Conservation (phyloP, 2,329 filamentous ascomycete genomes). For the Cercospora canescens region DNA sequence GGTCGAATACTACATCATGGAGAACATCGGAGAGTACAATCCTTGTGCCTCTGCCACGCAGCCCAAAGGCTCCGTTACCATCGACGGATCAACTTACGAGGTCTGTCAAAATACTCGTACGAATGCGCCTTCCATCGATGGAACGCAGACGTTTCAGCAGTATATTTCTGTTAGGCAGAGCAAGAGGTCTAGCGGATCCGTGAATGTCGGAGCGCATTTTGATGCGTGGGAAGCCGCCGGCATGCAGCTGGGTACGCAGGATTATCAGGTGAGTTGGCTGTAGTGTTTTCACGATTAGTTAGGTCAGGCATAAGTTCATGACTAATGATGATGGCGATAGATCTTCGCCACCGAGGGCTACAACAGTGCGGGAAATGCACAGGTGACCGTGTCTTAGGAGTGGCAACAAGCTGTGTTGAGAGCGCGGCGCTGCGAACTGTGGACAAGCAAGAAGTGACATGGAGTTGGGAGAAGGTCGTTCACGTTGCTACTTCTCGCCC, state of each 20-base stretch:
- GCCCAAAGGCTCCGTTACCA: constrained; percentile 52
- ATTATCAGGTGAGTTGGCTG: constrained; percentile 13
- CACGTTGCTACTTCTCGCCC: too few species aligned
- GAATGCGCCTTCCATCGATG: constrained; percentile 50
- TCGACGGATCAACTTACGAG: constrained; percentile 56
- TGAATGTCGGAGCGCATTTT: constrained; percentile 54
- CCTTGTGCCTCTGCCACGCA: constrained; percentile 42
- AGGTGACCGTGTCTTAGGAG: constrained; percentile 11
- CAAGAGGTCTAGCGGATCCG: constrained; percentile 53
- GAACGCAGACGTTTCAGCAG: constrained; percentile 53
- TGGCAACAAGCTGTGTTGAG: background rate
- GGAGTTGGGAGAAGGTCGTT: background rate
- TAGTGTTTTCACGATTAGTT: too few species aligned
- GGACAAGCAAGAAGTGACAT: background rate
- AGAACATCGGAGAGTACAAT: constrained; percentile 53
- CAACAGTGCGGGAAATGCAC: constrained; percentile 12
- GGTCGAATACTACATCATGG: constrained; percentile 57
- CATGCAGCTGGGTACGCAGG: constrained; percentile 9
- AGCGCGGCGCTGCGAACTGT: background rate
- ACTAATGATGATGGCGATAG: background rate
- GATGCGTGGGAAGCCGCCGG: constrained; percentile 47
- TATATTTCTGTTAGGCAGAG: constrained; percentile 54
- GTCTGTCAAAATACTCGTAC: constrained; percentile 52
- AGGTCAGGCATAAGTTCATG: background rate
- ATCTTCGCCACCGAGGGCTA: constrained; percentile 19